These are phyloP conservation scores for Clitoria ternatea DNA, from an alignment of 306 rosid species.

Conservation along the genomic window DNA sequence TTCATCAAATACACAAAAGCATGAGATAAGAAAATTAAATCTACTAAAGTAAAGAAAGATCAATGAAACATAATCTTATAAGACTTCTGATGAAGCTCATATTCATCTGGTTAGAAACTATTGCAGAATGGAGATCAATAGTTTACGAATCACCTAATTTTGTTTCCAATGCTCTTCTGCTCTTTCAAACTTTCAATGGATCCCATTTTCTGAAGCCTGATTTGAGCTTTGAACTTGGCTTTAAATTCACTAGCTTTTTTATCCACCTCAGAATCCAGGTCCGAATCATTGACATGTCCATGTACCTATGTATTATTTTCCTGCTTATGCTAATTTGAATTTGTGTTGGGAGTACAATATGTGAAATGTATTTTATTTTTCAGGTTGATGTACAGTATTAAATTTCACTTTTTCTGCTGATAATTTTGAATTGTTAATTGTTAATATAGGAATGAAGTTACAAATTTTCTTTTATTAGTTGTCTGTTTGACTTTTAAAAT, in stretches of 20 bases:
- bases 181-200: constrained; percentile 70
- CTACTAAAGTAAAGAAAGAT: constrained; percentile 13
- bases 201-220: constrained; percentile 81
- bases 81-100: constrained; percentile 23
- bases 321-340: no score
- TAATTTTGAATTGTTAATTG: no score
- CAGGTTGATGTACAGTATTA: no score
- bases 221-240: constrained; percentile 87
- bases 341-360: no score
- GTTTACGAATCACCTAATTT: constrained; percentile 43
- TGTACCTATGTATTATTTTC: no score
- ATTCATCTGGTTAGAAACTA: constrained; percentile 18
- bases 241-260: constrained; percentile 95
- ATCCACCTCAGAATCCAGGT: constrained; percentile 77
- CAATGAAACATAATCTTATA: constrained; percentile 6
- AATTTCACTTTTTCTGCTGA: no score
- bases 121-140: constrained; percentile 15
- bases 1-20: constrained; percentile 1
- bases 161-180: constrained; percentile 29
- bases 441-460: no score
- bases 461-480: no score
- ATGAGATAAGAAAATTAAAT: neutral
- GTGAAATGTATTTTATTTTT: no score
- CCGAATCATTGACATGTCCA: constrained; percentile 42
- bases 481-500: no score